A percentile compares a stretch with the other conserved stretches of the same genome.
Conservation (phyloP, 345 rosid genomes). For the Heritiera fomes region DNA sequence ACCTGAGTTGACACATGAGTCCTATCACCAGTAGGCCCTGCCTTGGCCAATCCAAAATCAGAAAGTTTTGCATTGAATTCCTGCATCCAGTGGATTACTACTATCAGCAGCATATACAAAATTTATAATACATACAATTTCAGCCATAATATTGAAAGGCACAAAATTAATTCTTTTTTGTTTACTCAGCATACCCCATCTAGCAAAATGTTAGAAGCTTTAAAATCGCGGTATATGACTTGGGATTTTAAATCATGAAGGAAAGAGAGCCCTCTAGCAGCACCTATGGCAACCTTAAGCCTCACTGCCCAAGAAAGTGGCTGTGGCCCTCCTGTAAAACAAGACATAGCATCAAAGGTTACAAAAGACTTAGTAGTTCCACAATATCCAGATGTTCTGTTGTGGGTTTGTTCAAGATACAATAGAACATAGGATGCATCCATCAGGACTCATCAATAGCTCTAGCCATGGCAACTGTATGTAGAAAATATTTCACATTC, state of each 20-base stretch:
- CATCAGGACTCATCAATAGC: neutral
- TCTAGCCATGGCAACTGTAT: neutral
- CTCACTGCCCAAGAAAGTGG: slow-evolving; percentile 87
- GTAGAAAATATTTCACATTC: neutral
- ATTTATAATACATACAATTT: neutral
- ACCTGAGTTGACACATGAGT: slow-evolving; percentile 98
- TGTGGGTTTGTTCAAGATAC: neutral
- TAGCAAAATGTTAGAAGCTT: slow-evolving; percentile 86
- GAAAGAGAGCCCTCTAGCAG: slow-evolving; percentile 90
- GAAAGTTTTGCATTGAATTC: slow-evolving; percentile 89
- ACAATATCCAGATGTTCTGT: slow-evolving; percentile 1
- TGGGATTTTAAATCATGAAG: slow-evolving; percentile 89
- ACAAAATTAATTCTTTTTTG: neutral
- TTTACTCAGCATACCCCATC: slow-evolving; percentile 58
- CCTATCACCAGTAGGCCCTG: slow-evolving; percentile 94
- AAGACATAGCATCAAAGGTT: slow-evolving; percentile 22
- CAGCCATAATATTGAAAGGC: neutral
- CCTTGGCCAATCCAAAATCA: slow-evolving; percentile 97
- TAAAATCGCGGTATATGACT: slow-evolving; percentile 90
- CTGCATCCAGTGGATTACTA: slow-evolving; percentile 42
- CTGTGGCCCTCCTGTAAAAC: slow-evolving; percentile 67
- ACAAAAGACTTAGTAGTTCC: slow-evolving; percentile 3
- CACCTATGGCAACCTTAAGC: slow-evolving; percentile 82
- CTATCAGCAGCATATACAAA: slow-evolving; percentile 11
- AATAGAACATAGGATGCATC: slow-evolving; percentile 11